These are phyloP conservation scores for Lachnellula arida DNA, from an alignment of 2,329 filamentous ascomycete genomes.

Conservation along the genomic window DNA sequence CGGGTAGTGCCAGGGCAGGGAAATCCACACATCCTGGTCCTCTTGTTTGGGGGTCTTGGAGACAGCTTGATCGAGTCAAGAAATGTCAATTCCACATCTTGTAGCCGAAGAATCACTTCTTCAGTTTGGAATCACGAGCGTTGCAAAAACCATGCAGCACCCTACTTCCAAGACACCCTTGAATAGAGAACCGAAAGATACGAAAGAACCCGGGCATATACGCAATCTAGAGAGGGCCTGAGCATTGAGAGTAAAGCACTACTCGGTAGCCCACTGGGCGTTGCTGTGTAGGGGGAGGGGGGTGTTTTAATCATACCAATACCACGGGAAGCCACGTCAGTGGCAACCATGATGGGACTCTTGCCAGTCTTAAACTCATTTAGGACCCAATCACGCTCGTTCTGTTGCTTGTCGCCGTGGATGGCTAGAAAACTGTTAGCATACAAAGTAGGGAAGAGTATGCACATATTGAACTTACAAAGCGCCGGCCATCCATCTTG, in stretches of 20 bases:
- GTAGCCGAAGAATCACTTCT: slow-evolving; percentile 58
- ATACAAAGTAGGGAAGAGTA: slow-evolving; percentile 42
- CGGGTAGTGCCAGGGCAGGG: slow-evolving; percentile 46
- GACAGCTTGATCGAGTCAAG: slow-evolving; percentile 76
- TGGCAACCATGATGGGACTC: slow-evolving; percentile 99
- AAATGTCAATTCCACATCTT: slow-evolving; percentile 72
- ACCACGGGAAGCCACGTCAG: slow-evolving; percentile 99
- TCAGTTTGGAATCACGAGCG: slow-evolving; percentile 73
- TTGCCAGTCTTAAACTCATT: slow-evolving; percentile 99
- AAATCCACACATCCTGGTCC: slow-evolving; percentile 55
- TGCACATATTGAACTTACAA: slow-evolving; percentile 60
- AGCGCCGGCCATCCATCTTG: slow-evolving; percentile 97
- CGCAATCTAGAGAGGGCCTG: slow-evolving; percentile 83
- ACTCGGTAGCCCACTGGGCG: slow-evolving; percentile 54
- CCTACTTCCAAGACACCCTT: slow-evolving; percentile 84
- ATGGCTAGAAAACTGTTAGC: slow-evolving; percentile 62
- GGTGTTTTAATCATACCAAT: slow-evolving; percentile 87
- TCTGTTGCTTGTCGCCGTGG: slow-evolving; percentile 98
- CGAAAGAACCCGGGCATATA: slow-evolving; percentile 83
- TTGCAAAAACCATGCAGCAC: slow-evolving; percentile 63
- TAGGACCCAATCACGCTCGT: slow-evolving; percentile 98
- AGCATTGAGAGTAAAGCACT: slow-evolving; percentile 89
- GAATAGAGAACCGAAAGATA: slow-evolving; percentile 77
- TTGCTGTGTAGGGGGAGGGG: slow-evolving; percentile 46
- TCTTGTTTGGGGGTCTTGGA: slow-evolving; percentile 59